Evolutionary conservation across 108 stramenopile genomes (phyloP).

Genomic region (Skeletonema costatum): DNA sequence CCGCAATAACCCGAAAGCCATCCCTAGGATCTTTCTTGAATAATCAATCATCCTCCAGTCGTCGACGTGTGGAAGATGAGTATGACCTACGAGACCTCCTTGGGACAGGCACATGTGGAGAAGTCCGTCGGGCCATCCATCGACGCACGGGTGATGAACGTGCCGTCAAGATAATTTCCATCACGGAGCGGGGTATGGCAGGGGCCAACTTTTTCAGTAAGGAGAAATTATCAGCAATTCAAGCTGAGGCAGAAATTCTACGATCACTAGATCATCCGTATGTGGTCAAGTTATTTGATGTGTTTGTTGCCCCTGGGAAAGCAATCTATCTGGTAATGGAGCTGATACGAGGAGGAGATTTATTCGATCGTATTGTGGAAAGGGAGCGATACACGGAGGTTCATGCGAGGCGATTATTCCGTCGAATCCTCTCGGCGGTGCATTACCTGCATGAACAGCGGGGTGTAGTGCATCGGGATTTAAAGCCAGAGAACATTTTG

Average conservation of each 20-base stretch:
- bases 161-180: slow-evolving; percentile 92
- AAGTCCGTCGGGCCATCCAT: slow-evolving; percentile 88
- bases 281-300: slow-evolving; percentile 88
- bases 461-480: slow-evolving; percentile 84
- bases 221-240: slow-evolving; percentile 44
- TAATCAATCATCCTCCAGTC: slow-evolving; percentile 21
- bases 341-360: slow-evolving; percentile 86
- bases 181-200: slow-evolving; percentile 36
- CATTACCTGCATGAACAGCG: slow-evolving; percentile 79
- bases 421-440: slow-evolving; percentile 75
- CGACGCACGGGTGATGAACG: slow-evolving; percentile 79
- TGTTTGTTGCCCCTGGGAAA: slow-evolving; percentile 70
- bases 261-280: slow-evolving; percentile 89
- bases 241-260: slow-evolving; percentile 86
- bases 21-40: not conserved
- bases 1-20: slow-evolving; percentile 1
- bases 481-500: slow-evolving; percentile 95
- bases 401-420: slow-evolving; percentile 72
- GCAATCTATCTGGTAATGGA: slow-evolving; percentile 91
- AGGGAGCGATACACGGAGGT: slow-evolving; percentile 79
- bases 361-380: slow-evolving; percentile 91
- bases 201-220: slow-evolving; percentile 35
- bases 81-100: slow-evolving; percentile 90
- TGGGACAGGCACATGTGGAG: slow-evolving; percentile 91
- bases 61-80: slow-evolving; percentile 66